These are phyloP conservation scores for Erucastrum elatum DNA, from an alignment of 345 rosid genomes.

Conservation along the genomic window DNA sequence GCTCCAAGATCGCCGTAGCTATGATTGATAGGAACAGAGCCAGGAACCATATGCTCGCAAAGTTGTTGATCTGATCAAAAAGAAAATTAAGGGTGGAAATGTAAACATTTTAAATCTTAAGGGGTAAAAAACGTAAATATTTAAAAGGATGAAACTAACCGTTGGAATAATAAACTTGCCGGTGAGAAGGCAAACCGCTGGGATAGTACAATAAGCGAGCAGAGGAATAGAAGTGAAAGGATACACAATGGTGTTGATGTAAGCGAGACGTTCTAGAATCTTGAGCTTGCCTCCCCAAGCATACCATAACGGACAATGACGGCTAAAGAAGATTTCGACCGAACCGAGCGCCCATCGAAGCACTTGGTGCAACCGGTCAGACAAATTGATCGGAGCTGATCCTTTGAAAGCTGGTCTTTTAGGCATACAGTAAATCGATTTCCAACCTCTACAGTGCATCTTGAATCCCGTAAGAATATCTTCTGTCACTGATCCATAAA, in stretches of 20 bases:
- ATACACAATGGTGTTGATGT: slow-evolving; percentile 86
- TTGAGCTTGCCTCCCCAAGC: slow-evolving; percentile 93
- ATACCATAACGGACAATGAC: slow-evolving; percentile 94
- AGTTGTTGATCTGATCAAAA: slow-evolving; percentile 61
- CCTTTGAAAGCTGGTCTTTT: slow-evolving; percentile 88
- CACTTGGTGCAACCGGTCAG: slow-evolving; percentile 91
- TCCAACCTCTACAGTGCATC: slow-evolving; percentile 99
- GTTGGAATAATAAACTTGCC: slow-evolving; percentile 95
- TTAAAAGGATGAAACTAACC: slow-evolving; percentile 41
- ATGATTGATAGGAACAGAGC: slow-evolving; percentile 91
- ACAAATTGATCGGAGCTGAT: slow-evolving; percentile 92
- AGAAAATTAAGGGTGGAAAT: not conserved
- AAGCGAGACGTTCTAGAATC: slow-evolving; percentile 88
- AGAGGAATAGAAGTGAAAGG: slow-evolving; percentile 96
- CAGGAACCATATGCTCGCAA: slow-evolving; percentile 86
- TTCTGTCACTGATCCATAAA: slow-evolving; percentile 89
- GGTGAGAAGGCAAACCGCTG: slow-evolving; percentile 93
- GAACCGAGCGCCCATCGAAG: slow-evolving; percentile 98
- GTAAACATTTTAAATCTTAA: not conserved
- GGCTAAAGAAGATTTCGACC: slow-evolving; percentile 91
- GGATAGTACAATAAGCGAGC: slow-evolving; percentile 88
- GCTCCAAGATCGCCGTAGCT: slow-evolving; percentile 78
- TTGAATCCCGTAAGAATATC: slow-evolving; percentile 89
- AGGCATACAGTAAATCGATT: slow-evolving; percentile 82
- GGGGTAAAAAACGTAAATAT: not conserved